phyloP scores from a whole-genome alignment of 2,329 filamentous ascomycete species.

The Capronia americana region DNA sequence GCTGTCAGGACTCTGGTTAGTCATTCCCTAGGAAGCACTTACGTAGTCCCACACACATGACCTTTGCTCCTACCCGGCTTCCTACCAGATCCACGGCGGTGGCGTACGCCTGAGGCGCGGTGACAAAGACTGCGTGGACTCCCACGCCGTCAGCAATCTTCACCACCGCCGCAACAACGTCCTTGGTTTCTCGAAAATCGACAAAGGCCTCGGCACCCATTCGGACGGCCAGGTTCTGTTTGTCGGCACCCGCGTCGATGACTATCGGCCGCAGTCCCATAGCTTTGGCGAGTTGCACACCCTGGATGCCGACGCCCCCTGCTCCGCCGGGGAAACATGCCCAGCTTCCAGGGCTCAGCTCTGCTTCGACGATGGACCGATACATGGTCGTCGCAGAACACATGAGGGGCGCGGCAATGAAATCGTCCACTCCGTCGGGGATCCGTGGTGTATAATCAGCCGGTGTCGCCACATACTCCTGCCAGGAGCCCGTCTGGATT shows the following conservation, averaged over 20 bases:
- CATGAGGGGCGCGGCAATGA: constrained; percentile 50
- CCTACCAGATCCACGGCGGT: constrained; percentile 52
- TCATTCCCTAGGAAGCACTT: neutral
- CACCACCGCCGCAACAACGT: constrained; percentile 29
- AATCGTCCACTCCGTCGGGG: constrained; percentile 45
- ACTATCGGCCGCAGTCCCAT: constrained; percentile 54
- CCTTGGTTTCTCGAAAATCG: constrained; percentile 42
- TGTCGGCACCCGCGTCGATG: constrained; percentile 47
- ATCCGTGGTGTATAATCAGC: constrained; percentile 46
- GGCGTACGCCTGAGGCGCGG: constrained; percentile 26
- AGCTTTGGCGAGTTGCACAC: constrained; percentile 44
- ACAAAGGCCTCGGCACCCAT: constrained; percentile 50
- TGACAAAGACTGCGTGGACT: constrained; percentile 30
- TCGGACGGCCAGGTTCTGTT: constrained; percentile 42
- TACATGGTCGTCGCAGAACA: constrained; percentile 55
- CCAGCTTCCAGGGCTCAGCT: constrained; percentile 28
- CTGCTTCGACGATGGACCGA: constrained; percentile 43
- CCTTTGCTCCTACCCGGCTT: constrained; percentile 54
- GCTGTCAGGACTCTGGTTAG: neutral
- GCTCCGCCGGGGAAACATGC: constrained; percentile 47
- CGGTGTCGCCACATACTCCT: constrained; percentile 49
- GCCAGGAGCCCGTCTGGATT: constrained; percentile 48
- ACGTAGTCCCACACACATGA: constrained; percentile 59
- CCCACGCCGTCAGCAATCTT: constrained; percentile 31
- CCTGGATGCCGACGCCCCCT: constrained; percentile 44